phyloP scores from a whole-genome alignment of 1,284 basidiomycete species.

The Naganishia sp. region DNA sequence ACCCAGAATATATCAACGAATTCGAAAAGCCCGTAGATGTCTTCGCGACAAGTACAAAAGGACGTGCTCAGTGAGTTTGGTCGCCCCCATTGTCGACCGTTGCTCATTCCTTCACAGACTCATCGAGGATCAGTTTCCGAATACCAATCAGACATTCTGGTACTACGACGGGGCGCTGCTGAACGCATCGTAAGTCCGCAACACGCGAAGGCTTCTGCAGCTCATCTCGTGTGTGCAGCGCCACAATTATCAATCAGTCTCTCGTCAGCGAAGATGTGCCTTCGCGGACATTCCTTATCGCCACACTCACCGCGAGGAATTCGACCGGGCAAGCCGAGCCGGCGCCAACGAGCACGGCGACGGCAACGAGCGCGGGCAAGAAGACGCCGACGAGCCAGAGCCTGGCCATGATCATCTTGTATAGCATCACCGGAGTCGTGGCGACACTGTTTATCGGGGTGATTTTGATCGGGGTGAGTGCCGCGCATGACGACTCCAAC shows the following conservation, averaged over 20 bases:
- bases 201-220: slow-evolving; percentile 56
- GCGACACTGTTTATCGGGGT: slow-evolving; percentile 77
- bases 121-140: slow-evolving; percentile 66
- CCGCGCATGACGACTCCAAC: neutral
- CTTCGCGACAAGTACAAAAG: slow-evolving; percentile 57
- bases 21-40: slow-evolving; percentile 78
- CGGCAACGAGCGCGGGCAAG: slow-evolving; percentile 31
- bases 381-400: slow-evolving; percentile 37
- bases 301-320: slow-evolving; percentile 67
- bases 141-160: slow-evolving; percentile 60
- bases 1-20: slow-evolving; percentile 65
- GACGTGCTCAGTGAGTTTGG: slow-evolving; percentile 41
- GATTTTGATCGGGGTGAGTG: slow-evolving; percentile 73
- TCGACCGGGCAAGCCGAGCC: slow-evolving; percentile 56
- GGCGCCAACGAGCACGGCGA: slow-evolving; percentile 32
- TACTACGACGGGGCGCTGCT: slow-evolving; percentile 57
- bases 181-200: slow-evolving; percentile 41
- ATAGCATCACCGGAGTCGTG: slow-evolving; percentile 80
- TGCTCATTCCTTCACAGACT: slow-evolving; percentile 51
- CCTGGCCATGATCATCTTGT: slow-evolving; percentile 68
- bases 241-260: slow-evolving; percentile 58
- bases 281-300: slow-evolving; percentile 65
- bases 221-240: slow-evolving; percentile 58
- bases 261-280: slow-evolving; percentile 52
- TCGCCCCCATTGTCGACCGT: neutral